These are phyloP conservation scores for Straminergon stramineum DNA, from an alignment of 225 moss, liverwort and hornwort genomes.

Conservation along the genomic window DNA sequence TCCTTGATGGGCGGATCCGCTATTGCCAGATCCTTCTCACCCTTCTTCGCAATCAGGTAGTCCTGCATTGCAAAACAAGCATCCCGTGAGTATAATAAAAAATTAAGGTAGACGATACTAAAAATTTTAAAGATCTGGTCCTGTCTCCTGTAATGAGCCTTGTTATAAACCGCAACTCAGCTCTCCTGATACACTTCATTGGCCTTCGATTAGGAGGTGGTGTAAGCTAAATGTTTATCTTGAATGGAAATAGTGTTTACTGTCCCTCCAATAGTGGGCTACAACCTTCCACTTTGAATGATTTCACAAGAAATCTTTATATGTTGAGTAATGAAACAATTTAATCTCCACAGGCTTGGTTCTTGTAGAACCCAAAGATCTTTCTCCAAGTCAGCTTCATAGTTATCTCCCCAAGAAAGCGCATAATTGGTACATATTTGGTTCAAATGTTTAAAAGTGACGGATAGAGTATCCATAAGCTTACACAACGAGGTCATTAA, in stretches of 20 bases:
- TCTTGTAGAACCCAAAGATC: neutral
- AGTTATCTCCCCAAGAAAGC: neutral
- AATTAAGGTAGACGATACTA: neutral
- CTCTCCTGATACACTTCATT: neutral
- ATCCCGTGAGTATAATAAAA: neutral
- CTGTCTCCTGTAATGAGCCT: neutral
- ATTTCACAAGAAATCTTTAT: neutral
- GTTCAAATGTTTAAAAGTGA: neutral
- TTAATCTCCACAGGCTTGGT: neutral
- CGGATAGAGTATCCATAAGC: neutral
- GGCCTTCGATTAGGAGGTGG: neutral
- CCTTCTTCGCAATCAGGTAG: conserved; percentile 42
- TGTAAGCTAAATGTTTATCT: neutral
- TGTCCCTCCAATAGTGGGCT: neutral
- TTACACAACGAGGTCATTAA: neutral
- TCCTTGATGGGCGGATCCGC: conserved; percentile 6
- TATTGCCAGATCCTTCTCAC: conserved; percentile 1
- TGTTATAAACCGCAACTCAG: neutral
- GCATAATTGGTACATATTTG: neutral
- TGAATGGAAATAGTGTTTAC: neutral
- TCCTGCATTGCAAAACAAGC: conserved; percentile 24
- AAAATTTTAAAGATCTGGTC: too few species aligned
- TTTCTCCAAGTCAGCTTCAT: neutral
- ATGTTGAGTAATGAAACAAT: neutral
- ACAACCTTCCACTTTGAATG: neutral